These are phyloP conservation scores for Stachybotrys chlorohalonatus DNA, from an alignment of 2,329 filamentous ascomycete genomes.

Conservation along the genomic window DNA sequence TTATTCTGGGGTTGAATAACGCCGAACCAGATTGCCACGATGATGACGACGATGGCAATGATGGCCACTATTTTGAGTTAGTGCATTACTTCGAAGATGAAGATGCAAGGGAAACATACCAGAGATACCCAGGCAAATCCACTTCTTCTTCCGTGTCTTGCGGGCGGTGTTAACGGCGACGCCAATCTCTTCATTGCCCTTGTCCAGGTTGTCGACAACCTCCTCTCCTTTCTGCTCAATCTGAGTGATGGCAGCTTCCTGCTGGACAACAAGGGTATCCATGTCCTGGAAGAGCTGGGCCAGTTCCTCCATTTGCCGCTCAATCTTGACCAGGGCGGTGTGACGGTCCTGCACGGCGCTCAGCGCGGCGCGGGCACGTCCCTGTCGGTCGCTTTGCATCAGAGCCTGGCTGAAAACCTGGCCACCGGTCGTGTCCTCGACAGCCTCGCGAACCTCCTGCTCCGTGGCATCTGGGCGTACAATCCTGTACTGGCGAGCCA, in stretches of 20 bases:
- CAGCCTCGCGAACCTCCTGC: slow-evolving; percentile 66
- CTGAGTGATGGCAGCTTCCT: slow-evolving; percentile 68
- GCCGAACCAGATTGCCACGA: slow-evolving; percentile 40
- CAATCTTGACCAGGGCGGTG: slow-evolving; percentile 83
- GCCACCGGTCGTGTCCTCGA: slow-evolving; percentile 60
- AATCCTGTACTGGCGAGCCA: slow-evolving; percentile 84
- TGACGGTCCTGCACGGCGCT: slow-evolving; percentile 76
- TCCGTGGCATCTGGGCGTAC: slow-evolving; percentile 75
- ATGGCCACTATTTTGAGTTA: slow-evolving; percentile 37
- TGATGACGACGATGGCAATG: slow-evolving; percentile 40
- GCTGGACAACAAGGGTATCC: slow-evolving; percentile 75
- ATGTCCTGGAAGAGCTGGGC: slow-evolving; percentile 84
- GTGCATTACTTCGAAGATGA: background rate
- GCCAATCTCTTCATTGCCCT: slow-evolving; percentile 76
- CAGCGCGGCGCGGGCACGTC: slow-evolving; percentile 71
- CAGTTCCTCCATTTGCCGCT: slow-evolving; percentile 80
- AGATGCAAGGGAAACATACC: slow-evolving; percentile 29
- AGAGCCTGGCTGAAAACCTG: slow-evolving; percentile 87
- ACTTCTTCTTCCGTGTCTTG: slow-evolving; percentile 85
- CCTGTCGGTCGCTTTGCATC: slow-evolving; percentile 69
- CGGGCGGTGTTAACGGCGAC: slow-evolving; percentile 76
- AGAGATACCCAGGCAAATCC: slow-evolving; percentile 78
- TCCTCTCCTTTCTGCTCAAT: slow-evolving; percentile 86
- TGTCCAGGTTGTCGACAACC: slow-evolving; percentile 72
- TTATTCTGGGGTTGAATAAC: slow-evolving; percentile 23